A percentile compares a stretch with the other conserved stretches of the same genome.
phyloP scores from a whole-genome alignment of 192 early-diverging fungal species.

The Gryganskiella cystojenkinii region DNA sequence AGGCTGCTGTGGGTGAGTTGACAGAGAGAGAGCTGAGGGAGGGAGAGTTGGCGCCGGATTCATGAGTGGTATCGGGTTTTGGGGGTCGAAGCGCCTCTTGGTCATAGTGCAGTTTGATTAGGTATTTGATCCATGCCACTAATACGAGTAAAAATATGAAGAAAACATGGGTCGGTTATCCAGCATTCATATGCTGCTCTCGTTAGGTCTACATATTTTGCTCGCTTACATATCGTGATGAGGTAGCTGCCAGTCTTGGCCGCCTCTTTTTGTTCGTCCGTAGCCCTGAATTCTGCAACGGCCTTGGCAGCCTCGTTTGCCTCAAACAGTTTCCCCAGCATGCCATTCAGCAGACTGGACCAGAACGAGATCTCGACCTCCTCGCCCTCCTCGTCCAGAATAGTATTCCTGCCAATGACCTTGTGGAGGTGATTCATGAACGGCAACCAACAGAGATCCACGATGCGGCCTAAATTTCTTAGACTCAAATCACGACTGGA shows the following conservation, averaged over 20 bases:
- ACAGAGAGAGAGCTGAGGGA: slow-evolving; percentile 6
- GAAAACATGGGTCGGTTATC: background rate
- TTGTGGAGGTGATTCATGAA: slow-evolving; percentile 24
- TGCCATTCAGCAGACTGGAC: slow-evolving; percentile 29
- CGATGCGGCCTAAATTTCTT: slow-evolving; percentile 24
- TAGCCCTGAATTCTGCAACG: slow-evolving; percentile 5
- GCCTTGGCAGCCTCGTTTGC: slow-evolving; percentile 17
- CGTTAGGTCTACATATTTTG: background rate
- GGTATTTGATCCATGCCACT: slow-evolving; percentile 51
- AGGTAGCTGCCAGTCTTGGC: slow-evolving; percentile 40
- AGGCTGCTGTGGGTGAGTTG: slow-evolving; percentile 2
- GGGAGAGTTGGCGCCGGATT: slow-evolving; percentile 11
- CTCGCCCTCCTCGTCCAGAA: slow-evolving; percentile 21
- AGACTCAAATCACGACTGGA: slow-evolving; percentile 31
- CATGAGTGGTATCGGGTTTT: no score
- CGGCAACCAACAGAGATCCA: slow-evolving; percentile 46
- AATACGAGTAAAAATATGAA: background rate
- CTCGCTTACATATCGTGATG: slow-evolving; percentile 42
- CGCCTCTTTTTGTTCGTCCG: slow-evolving; percentile 15
- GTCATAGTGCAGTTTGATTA: slow-evolving; percentile 37
- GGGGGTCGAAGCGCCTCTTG: slow-evolving; percentile 4
- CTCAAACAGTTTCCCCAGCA: slow-evolving; percentile 39
- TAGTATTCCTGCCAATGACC: slow-evolving; percentile 15
- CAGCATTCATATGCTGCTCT: no score
- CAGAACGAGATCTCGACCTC: slow-evolving; percentile 48